Base-by-base conservation (phyloP, 208 protist species). In the Trypanosoma lewisi region DNA sequence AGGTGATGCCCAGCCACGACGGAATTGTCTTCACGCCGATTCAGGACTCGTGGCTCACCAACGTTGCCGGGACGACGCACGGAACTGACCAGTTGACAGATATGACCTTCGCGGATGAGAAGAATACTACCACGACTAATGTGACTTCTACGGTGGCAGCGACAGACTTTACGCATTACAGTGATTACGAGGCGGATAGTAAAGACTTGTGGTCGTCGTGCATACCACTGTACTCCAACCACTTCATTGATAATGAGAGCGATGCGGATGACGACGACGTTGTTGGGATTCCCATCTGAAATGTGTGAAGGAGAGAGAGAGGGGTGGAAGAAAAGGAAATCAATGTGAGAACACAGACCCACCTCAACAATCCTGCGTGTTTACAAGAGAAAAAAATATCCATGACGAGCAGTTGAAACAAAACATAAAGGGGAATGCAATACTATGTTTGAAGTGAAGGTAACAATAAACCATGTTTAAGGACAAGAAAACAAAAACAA, bases 371-470 rank as follows among this genome's bases (percentile, higher is more conserved):
- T 19, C 11, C 19, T 44, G 4, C 19, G 19, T 17, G 19, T 3
- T 17, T 19, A 44, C 39, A 44, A 44, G 17, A 37, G 23, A 60
- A 66, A 47, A 33, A 65, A 62, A 71, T n/a, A n/a, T n/a, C n/a
- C n/a, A n/a, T n/a, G n/a, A 47, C 34, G 49, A 45, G 55, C 51
- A 67, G 59, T 9, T 53, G 48, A 23, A 77, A 42, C 33, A 56
- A 60, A 36, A 51, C 23, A 54, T 27, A 60, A 42, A 60, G 25
- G 50, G 6, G 59, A 31, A 75, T 68, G 59, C 57, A 63, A 57
- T 67, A 54, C 72, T 62, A 54, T 68, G 34, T 57, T n/a, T 34
- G 31, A 19, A 31, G 2, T 42, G 28, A 23, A 21, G 16, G 16
- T 44, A 11, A 3, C 34, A 64, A 31, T 21, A 28, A 25, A n/a